These are phyloP conservation scores for Penicillium sp. DNA, from an alignment of 2,329 filamentous ascomycete species.

Conservation along the genomic window DNA sequence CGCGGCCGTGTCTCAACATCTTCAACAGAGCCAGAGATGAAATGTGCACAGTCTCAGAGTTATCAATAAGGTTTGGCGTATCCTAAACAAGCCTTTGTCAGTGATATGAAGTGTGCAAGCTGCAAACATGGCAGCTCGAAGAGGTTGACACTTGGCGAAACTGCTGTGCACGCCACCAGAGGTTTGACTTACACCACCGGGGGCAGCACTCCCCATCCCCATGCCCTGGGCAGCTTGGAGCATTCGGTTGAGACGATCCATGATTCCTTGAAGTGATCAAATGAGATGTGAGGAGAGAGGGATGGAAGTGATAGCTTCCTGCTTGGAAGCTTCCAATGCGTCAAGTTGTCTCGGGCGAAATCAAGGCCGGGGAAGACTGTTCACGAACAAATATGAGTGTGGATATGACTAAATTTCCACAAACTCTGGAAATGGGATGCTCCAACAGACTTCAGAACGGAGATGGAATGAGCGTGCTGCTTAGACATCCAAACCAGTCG, in stretches of 20 bases:
- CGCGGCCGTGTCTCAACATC: slow-evolving; percentile 96
- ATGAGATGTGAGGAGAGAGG: slow-evolving; percentile 15
- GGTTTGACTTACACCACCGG: slow-evolving; percentile 40
- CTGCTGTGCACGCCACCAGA: background rate
- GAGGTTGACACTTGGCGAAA: slow-evolving; percentile 5
- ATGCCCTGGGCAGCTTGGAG: slow-evolving; percentile 68
- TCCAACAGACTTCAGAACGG: background rate
- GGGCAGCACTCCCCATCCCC: slow-evolving; percentile 43
- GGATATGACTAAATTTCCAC: too few relatives aligned
- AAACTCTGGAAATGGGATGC: too few relatives aligned
- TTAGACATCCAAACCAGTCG: slow-evolving; percentile 9
- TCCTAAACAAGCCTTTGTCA: slow-evolving; percentile 56
- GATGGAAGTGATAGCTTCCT: slow-evolving; percentile 29
- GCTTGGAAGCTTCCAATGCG: slow-evolving; percentile 28
- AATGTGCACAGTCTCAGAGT: slow-evolving; percentile 99
- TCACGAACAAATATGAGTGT: background rate
- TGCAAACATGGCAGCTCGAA: slow-evolving; percentile 7
- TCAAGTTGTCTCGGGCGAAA: slow-evolving; percentile 8
- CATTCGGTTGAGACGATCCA: slow-evolving; percentile 92
- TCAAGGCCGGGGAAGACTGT: too few relatives aligned
- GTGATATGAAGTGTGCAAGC: background rate
- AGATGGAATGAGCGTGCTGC: slow-evolving; percentile 10
- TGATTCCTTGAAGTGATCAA: slow-evolving; percentile 44
- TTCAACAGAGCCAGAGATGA: slow-evolving; percentile 95
- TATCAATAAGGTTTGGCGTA: slow-evolving; percentile 88